Base-by-base conservation (phyloP, 768 basidiomycete species). In the Termitomyces sp. region DNA sequence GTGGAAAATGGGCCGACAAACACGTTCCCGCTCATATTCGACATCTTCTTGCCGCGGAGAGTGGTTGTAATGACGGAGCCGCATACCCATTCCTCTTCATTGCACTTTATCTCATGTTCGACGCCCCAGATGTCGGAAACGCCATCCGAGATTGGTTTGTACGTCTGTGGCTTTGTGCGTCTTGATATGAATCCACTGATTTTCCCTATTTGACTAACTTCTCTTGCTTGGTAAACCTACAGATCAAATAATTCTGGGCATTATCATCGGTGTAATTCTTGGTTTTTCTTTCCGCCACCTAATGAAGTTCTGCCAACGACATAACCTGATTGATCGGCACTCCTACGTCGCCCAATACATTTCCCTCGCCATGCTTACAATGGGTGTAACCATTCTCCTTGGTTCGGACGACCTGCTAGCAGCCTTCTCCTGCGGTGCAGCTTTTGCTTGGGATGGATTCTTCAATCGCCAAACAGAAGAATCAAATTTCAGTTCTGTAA, bases 1-100 rank as follows among this genome's bases (percentile, higher is more conserved):
- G 96, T 67, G 96, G 96, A 34, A 95, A 92, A 76, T 99, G 93
- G 75, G 97, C 97, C 3, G 91, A 98, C 71, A 97, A 98, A 70
- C 96, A 98, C 67, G 96, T 98, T 24, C 92, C 91, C 1, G 86
- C 88, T 0, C 91, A 93, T 68, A 76, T 93, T 44, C 86, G 81
- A 34, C 81, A 84, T 63, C 73, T 84, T 1, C 68, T 83, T 4
- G 85, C 86, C 1, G 86, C 85, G 6, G 96, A 98, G 74, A 88
- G 86, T 57, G 96, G 93, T 8, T 93, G 93, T 68, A 99, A 98
- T 70, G 97, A 99, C 61, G 97, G 97, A 36, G 96, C 96, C 0
- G 94, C 95, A 0, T 97, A 95, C 71, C 95, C 95, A 0, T 98
- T 98, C 72, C 78, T 98, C 31, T 95, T 85, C 69, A 80, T 99